Evolutionary conservation across 345 rosid genomes (phyloP), one percentile per base, ranked within the genome.

Genomic region (Camelina laxa): DNA sequence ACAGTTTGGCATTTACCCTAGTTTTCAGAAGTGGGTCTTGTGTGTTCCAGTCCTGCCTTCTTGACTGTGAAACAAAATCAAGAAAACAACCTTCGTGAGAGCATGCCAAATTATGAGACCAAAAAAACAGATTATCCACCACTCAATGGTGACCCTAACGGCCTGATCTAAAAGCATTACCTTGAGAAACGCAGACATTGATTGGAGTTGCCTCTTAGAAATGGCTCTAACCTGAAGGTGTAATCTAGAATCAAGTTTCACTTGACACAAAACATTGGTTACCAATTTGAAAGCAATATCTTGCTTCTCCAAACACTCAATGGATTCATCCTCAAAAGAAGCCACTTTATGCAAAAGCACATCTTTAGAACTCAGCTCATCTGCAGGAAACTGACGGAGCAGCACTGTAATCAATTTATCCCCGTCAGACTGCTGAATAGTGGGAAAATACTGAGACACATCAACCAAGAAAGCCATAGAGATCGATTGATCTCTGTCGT

Each of bases 131-230:
- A 31, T 58, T 31, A 31, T 31, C 8, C 8, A 31, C 8, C 35
- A 31, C 36, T 33, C 36, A 33, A 33, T 33, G 36, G 9, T 7
- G 9, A 33, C 11, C 38, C 38, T 35, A 35, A 35, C 38, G 11
- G 38, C 3, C 11, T 35, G 38, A 8, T 36, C 10, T 36, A 36
- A 8, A 8, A 8, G 39, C 55, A 39, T 69, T 85, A 92, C 97
- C 96, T 92, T 92, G 9, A 92, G 81, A 77, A 92, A 92, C 47
- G 83, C 86, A 76, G 86, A 80, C 77, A 88, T 76, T 22, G 89
- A 90, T n/a, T 85, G 94, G 50, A 92, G 87, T 80, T 90, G 97
- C 87, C 74, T 82, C 84, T 83, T 88, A 4, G 92, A 84, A n/a
- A 85, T 67, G 47, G 81, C 42, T 60, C 94, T 80, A 45, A 92